Evolutionary conservation across 768 basidiomycete species (phyloP).

Genomic region (Tubosaeta brunneosetosa): DNA sequence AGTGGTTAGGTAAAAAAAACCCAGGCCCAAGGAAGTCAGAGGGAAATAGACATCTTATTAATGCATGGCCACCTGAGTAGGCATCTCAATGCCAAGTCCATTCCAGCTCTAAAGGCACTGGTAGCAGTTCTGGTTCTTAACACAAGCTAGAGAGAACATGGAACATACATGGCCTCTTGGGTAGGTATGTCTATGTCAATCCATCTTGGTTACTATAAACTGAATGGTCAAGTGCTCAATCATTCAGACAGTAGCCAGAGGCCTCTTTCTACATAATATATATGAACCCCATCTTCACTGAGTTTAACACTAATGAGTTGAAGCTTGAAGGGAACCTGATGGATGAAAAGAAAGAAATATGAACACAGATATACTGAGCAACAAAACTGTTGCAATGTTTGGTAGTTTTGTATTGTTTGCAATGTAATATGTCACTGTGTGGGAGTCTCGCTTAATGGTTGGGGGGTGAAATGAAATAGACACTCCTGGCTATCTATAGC

Average conservation of each 20-base stretch:
- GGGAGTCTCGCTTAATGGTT: no score
- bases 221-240: neutral
- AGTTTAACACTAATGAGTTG: neutral
- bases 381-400: no score
- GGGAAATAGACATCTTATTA: neutral
- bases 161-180: neutral
- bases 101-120: neutral
- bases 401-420: no score
- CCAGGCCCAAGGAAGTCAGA: neutral
- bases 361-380: no score
- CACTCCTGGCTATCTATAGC: no score
- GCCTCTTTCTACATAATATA: neutral
- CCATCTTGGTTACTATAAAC: neutral
- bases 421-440: no score
- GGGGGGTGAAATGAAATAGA: no score
- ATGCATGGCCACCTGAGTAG: constrained; percentile 1
- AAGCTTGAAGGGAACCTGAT: neutral
- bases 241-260: neutral
- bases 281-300: no score
- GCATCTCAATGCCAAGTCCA: neutral
- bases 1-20: neutral
- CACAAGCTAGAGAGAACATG: no score
- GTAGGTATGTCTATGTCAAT: neutral
- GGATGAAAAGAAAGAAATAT: neutral
- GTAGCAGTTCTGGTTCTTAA: no score